A percentile compares a stretch with the other conserved stretches of the same genome.
These are phyloP conservation scores for Trichoderma koningii DNA, from an alignment of 2,329 filamentous ascomycete genomes.

Conservation along the genomic window DNA sequence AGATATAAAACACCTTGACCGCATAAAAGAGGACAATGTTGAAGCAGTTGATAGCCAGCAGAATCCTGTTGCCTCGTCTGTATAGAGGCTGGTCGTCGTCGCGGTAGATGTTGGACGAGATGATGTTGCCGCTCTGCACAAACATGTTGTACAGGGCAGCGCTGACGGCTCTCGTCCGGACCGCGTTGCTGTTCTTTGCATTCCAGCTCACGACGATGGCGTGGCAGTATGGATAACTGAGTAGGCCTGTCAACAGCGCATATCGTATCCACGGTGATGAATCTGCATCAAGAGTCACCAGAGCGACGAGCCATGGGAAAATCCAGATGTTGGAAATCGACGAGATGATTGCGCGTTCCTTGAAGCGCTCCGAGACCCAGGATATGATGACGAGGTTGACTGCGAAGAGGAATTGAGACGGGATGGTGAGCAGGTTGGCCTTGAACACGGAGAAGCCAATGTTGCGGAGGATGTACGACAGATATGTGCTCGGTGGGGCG, in stretches of 20 bases:
- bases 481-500: constrained; percentile 49
- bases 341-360: constrained; percentile 44
- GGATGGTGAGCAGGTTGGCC: constrained; percentile 55
- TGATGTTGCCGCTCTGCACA: constrained; percentile 41
- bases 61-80: constrained; percentile 50
- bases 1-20: constrained; percentile 56
- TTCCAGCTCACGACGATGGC: constrained; percentile 60
- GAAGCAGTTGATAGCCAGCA: constrained; percentile 51
- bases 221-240: constrained; percentile 45
- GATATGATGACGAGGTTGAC: constrained; percentile 50
- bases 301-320: constrained; percentile 54
- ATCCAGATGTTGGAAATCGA: constrained; percentile 55
- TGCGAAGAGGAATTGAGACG: constrained; percentile 45
- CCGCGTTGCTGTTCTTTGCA: constrained; percentile 59
- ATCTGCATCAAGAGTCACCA: constrained; percentile 43
- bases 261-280: constrained; percentile 48
- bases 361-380: constrained; percentile 47
- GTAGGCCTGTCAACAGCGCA: constrained; percentile 41
- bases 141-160: constrained; percentile 58
- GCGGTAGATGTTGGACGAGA: constrained; percentile 45
- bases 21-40: constrained; percentile 53
- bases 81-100: constrained; percentile 38
- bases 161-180: constrained; percentile 59
- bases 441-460: constrained; percentile 56
- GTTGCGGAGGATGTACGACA: constrained; percentile 54